Evolutionary conservation across 345 rosid species (phyloP).

Genomic region (Clarkia xantiana): DNA sequence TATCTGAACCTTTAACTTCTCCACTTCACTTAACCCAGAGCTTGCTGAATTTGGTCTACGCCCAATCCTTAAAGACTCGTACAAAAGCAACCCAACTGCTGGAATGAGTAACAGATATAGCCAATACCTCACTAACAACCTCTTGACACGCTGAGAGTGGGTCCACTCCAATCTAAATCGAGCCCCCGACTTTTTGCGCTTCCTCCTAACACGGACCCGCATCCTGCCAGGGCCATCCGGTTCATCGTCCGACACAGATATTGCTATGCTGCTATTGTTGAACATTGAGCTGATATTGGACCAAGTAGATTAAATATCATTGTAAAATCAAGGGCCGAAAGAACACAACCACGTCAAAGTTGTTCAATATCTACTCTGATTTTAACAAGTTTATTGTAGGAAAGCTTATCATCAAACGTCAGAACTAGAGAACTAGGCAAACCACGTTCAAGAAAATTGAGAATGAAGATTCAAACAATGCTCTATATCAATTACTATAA

Average conservation of each 20-base stretch:
- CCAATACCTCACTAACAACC: conserved; percentile 56
- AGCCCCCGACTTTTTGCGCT: conserved; percentile 48
- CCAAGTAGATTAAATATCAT: too few species aligned
- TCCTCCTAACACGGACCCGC: conserved; percentile 53
- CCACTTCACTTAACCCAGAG: not conserved
- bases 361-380: too few species aligned
- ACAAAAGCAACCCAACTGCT: conserved; percentile 39
- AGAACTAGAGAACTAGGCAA: too few species aligned
- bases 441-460: too few species aligned
- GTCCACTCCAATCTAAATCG: conserved; percentile 30
- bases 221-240: conserved; percentile 41
- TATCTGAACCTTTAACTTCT: not conserved
- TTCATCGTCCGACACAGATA: conserved; percentile 68
- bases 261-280: conserved; percentile 35
- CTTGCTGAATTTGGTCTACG: conserved; percentile 14
- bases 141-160: conserved; percentile 17
- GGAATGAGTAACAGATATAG: conserved; percentile 33
- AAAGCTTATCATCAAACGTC: too few species aligned
- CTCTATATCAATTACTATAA: too few species aligned
- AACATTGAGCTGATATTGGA: conserved; percentile 6
- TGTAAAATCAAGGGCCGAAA: too few species aligned
- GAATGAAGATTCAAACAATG: too few species aligned
- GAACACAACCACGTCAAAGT: too few species aligned
- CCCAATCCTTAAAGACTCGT: conserved; percentile 54
- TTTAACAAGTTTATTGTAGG: too few species aligned